Evolutionary conservation across 139 green algal species (phyloP).

Genomic region (Auxenochlorella pyrenoidosa): DNA sequence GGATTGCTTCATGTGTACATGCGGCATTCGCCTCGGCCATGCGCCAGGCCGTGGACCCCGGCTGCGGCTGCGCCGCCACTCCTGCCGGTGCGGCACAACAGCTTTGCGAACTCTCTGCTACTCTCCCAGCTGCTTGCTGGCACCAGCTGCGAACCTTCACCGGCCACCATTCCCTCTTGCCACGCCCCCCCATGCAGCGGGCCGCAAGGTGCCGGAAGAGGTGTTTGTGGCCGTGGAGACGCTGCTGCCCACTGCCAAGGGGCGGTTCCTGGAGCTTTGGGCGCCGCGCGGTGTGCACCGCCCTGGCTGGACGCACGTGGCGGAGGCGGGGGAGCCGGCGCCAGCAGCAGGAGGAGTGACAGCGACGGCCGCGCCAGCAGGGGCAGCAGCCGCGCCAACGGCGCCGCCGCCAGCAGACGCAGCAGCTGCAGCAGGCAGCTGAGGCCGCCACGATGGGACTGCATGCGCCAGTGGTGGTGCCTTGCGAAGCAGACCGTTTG

Average conservation of each 20-base stretch:
- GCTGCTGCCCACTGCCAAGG: slow-evolving; percentile 76
- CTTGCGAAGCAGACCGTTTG: too few relatives aligned
- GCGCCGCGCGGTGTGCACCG: slow-evolving; percentile 39
- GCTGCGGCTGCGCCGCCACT: too few relatives aligned
- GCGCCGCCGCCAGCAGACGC: too few relatives aligned
- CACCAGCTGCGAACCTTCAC: background rate
- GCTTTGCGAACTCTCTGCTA: too few relatives aligned
- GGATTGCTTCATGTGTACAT: too few relatives aligned
- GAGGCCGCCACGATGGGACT: background rate
- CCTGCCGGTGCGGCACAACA: too few relatives aligned
- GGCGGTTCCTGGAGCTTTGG: slow-evolving; percentile 78
- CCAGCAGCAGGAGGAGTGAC: background rate
- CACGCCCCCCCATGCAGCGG: slow-evolving; percentile 33
- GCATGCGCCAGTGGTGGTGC: too few relatives aligned
- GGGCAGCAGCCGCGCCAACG: too few relatives aligned
- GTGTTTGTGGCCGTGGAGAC: slow-evolving; percentile 81
- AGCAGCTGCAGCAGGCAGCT: background rate
- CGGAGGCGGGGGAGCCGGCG: slow-evolving; percentile 9
- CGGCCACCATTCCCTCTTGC: background rate
- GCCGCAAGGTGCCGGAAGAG: slow-evolving; percentile 63
- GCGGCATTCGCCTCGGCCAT: too few relatives aligned
- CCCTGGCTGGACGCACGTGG: slow-evolving; percentile 69
- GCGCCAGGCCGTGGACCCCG: too few relatives aligned
- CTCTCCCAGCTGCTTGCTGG: too few relatives aligned
- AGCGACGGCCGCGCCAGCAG: too few relatives aligned